phyloP scores from a whole-genome alignment of 2,329 filamentous ascomycete genomes.

The Fusarium azukiicola region DNA sequence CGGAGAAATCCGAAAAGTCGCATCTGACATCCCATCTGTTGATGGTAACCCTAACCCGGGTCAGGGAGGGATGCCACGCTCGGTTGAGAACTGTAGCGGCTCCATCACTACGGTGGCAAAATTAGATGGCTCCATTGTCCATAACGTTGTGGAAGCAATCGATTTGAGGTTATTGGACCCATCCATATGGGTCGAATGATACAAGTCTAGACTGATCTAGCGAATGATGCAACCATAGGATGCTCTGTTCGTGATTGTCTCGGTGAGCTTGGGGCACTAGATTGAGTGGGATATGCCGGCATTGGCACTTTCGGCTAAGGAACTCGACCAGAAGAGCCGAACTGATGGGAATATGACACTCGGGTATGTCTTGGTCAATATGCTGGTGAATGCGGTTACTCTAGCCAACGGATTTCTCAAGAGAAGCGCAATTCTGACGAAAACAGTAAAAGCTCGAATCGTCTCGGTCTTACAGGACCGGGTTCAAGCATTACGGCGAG shows the following conservation, averaged over 20 bases:
- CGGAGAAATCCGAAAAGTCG: no score
- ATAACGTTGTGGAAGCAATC: no score
- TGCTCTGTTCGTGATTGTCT: conserved; percentile 17
- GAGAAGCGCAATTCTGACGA: not conserved
- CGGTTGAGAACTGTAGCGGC: not conserved
- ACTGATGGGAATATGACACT: not conserved
- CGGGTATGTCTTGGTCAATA: no score
- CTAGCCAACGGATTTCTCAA: not conserved
- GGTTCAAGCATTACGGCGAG: not conserved
- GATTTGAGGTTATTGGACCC: not conserved
- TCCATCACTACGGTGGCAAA: not conserved
- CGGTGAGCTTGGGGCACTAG: not conserved
- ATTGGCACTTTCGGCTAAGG: not conserved
- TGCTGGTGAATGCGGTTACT: not conserved
- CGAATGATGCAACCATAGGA: conserved; percentile 13
- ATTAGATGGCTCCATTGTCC: not conserved
- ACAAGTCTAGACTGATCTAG: conserved; percentile 15
- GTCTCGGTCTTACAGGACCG: not conserved
- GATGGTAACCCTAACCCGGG: no score
- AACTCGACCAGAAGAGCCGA: not conserved
- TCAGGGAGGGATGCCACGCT: no score
- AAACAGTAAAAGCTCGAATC: not conserved
- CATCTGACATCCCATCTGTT: no score
- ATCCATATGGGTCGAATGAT: not conserved
- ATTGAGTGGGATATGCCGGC: not conserved